Evolutionary conservation across 495 filamentous ascomycete genomes (phyloP).

Genomic region (Hypoxylon crocopeplum): DNA sequence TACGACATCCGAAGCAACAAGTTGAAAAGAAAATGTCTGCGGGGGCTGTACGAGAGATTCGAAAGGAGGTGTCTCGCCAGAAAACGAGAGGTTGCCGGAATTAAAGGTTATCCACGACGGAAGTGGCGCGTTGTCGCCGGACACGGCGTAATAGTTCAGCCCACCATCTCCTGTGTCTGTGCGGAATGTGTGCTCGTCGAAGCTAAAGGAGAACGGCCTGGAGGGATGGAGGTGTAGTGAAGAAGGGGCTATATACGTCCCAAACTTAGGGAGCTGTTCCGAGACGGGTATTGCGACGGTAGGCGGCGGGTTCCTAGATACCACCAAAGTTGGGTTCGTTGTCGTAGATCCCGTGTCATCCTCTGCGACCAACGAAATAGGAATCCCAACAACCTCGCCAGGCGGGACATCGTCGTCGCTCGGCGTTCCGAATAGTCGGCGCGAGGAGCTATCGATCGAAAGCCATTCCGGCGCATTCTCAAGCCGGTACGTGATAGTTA

Average conservation of each 20-base stretch:
- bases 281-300: conserved; percentile 44
- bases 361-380: conserved; percentile 67
- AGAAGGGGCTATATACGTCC: conserved; percentile 48
- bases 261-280: conserved; percentile 48
- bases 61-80: conserved; percentile 71
- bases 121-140: conserved; percentile 77
- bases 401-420: conserved; percentile 60
- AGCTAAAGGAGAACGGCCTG: conserved; percentile 46
- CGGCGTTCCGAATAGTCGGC: conserved; percentile 72
- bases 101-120: conserved; percentile 90
- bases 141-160: conserved; percentile 76
- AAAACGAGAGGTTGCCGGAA: conserved; percentile 66
- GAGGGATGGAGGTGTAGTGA: conserved; percentile 48
- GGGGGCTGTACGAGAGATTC: conserved; percentile 69
- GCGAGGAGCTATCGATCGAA: conserved; percentile 64
- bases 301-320: conserved; percentile 58
- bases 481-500: conserved; percentile 66
- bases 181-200: conserved; percentile 49
- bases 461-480: conserved; percentile 72
- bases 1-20: conserved; percentile 81
- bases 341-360: conserved; percentile 62
- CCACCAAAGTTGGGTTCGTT: conserved; percentile 67
- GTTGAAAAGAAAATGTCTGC: conserved; percentile 72
- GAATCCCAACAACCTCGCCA: conserved; percentile 48
- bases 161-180: conserved; percentile 24